These are phyloP conservation scores for Lentinula guzmanii DNA, from an alignment of 768 basidiomycete genomes.

Conservation along the genomic window DNA sequence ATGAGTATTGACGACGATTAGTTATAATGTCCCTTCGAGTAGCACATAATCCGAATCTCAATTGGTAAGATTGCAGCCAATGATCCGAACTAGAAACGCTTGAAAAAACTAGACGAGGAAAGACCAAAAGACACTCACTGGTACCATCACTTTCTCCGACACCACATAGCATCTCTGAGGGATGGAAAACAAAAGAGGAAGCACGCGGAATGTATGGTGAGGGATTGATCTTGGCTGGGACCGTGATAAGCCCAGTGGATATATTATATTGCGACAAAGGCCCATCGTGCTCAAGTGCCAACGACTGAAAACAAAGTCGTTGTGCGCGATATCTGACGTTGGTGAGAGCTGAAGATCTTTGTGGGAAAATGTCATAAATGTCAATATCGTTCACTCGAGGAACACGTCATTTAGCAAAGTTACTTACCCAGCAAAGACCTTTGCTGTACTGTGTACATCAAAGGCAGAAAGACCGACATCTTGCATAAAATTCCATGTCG, in stretches of 20 bases:
- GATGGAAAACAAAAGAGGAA: slow-evolving; percentile 75
- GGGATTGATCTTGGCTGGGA: slow-evolving; percentile 48
- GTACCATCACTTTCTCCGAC: slow-evolving; percentile 69
- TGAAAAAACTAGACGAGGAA: neutral
- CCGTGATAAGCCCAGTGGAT: slow-evolving; percentile 47
- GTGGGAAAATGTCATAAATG: neutral
- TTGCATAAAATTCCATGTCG: slow-evolving; percentile 55
- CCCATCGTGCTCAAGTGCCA: slow-evolving; percentile 21
- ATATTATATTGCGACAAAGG: slow-evolving; percentile 41
- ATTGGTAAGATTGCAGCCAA: slow-evolving; percentile 45
- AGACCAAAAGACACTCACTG: slow-evolving; percentile 25
- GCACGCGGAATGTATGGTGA: slow-evolving; percentile 56
- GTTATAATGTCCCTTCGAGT: neutral
- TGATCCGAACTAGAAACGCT: slow-evolving; percentile 40
- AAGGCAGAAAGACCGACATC: slow-evolving; percentile 75
- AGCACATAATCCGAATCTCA: slow-evolving; percentile 6
- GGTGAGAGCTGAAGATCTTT: slow-evolving; percentile 55
- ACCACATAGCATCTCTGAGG: slow-evolving; percentile 79
- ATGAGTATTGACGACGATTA: neutral
- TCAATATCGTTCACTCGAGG: neutral
- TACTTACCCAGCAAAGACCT: slow-evolving; percentile 81
- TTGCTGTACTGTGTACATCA: slow-evolving; percentile 78
- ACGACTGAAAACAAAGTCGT: slow-evolving; percentile 52
- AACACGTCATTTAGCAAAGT: slow-evolving; percentile 5
- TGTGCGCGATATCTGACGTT: slow-evolving; percentile 63